Conservation (phyloP, 495 filamentous ascomycete species). For the Lasiosphaeria ovina region DNA sequence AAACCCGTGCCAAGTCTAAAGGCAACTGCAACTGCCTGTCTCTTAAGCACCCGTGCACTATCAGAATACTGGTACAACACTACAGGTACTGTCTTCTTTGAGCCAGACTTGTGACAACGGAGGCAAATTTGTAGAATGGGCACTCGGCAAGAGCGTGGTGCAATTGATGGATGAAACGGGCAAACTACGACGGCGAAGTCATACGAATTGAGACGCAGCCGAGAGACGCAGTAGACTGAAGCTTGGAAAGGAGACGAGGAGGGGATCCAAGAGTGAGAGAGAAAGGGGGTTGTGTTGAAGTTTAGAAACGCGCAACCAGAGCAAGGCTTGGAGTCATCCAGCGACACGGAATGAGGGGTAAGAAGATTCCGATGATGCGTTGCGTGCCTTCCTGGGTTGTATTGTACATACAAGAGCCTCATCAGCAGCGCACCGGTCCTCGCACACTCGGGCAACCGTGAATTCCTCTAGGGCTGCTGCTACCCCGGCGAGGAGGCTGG, state of each 20-base stretch:
- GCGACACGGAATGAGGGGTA: not conserved
- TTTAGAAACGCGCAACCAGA: not conserved
- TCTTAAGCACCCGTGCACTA: not conserved
- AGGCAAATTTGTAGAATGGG: not conserved
- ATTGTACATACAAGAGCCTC: not conserved
- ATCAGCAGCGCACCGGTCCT: not conserved
- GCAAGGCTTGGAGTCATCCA: not conserved
- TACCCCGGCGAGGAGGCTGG: too few relatives aligned
- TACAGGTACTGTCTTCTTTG: too few relatives aligned
- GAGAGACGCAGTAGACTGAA: too few relatives aligned
- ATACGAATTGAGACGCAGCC: too few relatives aligned
- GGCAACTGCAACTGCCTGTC: constrained; percentile 1
- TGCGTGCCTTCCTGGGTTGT: not conserved
- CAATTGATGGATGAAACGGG: too few relatives aligned
- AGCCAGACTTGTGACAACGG: too few relatives aligned
- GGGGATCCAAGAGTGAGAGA: too few relatives aligned
- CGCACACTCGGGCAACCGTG: too few relatives aligned
- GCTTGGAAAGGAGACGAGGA: too few relatives aligned
- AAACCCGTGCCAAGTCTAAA: constrained; percentile 11
- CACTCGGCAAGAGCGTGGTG: too few relatives aligned
- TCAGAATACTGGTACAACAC: not conserved
- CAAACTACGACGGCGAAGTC: too few relatives aligned
- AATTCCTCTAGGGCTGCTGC: too few relatives aligned
- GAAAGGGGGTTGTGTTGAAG: not conserved
- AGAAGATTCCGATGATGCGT: not conserved